These are phyloP conservation scores for Hypoxylon crocopeplum DNA, from an alignment of 495 filamentous ascomycete species.

Conservation along the genomic window DNA sequence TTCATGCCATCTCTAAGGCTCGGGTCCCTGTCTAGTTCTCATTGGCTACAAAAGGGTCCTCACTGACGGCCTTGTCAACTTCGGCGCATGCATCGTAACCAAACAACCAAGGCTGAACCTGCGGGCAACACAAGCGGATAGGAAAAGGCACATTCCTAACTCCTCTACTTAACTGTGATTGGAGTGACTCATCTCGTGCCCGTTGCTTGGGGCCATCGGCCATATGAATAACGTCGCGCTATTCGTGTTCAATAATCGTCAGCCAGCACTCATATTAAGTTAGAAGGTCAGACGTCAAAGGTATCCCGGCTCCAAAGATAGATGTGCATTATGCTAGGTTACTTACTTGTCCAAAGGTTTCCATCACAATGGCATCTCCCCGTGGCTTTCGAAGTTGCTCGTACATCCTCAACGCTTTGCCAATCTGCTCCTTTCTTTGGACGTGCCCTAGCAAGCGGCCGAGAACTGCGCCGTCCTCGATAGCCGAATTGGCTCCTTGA, in stretches of 20 bases:
- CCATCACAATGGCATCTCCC: conserved; percentile 56
- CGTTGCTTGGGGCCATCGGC: conserved; percentile 58
- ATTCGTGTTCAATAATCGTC: conserved; percentile 3
- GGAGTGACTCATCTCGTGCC: conserved; percentile 56
- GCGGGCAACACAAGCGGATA: conserved; percentile 61
- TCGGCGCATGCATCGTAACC: conserved; percentile 60
- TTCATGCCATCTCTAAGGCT: not conserved
- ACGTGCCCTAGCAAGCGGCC: conserved; percentile 47
- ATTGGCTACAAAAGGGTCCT: conserved; percentile 15
- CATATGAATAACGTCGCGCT: conserved; percentile 65
- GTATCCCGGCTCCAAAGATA: not conserved
- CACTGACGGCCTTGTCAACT: conserved; percentile 51
- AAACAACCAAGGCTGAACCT: conserved; percentile 60
- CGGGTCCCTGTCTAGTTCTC: not conserved
- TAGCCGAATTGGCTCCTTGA: conserved; percentile 53
- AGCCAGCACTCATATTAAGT: not conserved
- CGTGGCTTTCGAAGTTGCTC: conserved; percentile 55
- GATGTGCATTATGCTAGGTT: not conserved
- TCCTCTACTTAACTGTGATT: conserved; percentile 45
- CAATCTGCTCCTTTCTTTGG: conserved; percentile 23
- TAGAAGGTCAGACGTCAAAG: too few species aligned
- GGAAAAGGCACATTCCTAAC: conserved; percentile 53
- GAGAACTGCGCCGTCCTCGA: conserved; percentile 56
- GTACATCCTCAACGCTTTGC: conserved; percentile 56
- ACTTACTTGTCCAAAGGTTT: conserved; percentile 57